Base-by-base conservation (phyloP, 1,284 basidiomycete species). In the Crepidotus sp. region DNA sequence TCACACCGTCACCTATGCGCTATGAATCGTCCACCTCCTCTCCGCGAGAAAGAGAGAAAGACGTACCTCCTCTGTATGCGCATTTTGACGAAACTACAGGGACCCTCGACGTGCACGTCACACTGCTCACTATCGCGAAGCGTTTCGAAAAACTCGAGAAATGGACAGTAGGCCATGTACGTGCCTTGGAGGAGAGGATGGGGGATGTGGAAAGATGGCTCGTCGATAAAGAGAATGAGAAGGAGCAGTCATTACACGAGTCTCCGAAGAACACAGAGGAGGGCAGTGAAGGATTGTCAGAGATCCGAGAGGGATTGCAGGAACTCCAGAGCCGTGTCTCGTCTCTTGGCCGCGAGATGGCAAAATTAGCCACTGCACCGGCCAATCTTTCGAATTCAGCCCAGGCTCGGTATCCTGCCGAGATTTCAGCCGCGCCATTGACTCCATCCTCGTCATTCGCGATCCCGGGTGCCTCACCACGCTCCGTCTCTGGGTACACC, bases 81-180 rank as follows among this genome's bases (percentile, higher is more conserved):
- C 78, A 83, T 22, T 52, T 52, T 24, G 50, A 52, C 59, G 76
- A 73, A 24, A 51, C 72, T 2, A 71, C 80, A 38, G 84, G 85
- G 3, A 72, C 74, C 0, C 64, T 89, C 4, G 85, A 89, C 55
- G 65, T 86, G 6, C 73, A 78, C 10, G 76, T 72, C 2, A 87
- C 85, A 0, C 63, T 89, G 2, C 63, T 88, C 13, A 73, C 72
- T 8, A 75, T 84, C 32, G 78, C 79, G 6, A 74, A 73, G 46
- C 73, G 82, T 9, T 88, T 89, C 48, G 85, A 89, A 60, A 89
- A 89, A 57, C 70, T 88, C n/a, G 84, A 88, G 57, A 80, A 80
- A 51, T 88, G 84, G 84, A 80, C 83, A 0, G 83, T 88, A 0
- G 76, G 80, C 4, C 84, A 88, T 54, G 83, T 86, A 2, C 78